Base-by-base conservation (phyloP, 257 asterid species). In the Parsonsia alboflavescens region DNA sequence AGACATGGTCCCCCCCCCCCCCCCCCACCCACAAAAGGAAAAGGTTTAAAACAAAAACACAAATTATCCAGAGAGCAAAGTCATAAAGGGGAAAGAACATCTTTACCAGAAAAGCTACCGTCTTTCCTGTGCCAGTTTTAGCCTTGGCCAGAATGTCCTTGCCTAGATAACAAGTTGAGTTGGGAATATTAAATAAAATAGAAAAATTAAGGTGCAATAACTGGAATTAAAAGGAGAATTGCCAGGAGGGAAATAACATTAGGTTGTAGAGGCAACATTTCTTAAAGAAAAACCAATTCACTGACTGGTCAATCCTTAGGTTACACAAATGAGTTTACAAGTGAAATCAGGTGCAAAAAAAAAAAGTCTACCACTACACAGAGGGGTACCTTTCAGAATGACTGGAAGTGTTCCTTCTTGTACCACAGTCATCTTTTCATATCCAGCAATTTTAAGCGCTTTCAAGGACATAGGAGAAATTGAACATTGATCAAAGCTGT, bases 101-200 rank as follows among this genome's bases (percentile, higher is more conserved):
- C 56, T 68, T 85, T 90, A 93, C 98, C 97, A 95, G 81, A 86
- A 92, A 95, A 41, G 99, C 98, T 68, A 94, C 97, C 19, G 99
- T 94, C 83, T 94, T 94, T 74, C 99, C 98, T 0, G 99, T 94
- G 85, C 99, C 99, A 76, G 99, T 94, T 85, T 69, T 94, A 83
- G 99, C 99, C 86, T 94, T 94, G 88, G 98, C 99, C 78, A 94
- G 82, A 77, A 94, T 97, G 83, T 94, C 98, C 87, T 94, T 92
- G 39, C 98, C 98, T 93, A 85, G 76, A 79, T 77, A 77, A 68
- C 22, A 72, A 45, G 67, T 65, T 28, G 65, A 65, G 36, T 22
- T 57, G 16, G 56, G 24, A 44, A 45, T 57, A 26, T 30, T 71
- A 62, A 59, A 21, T 13, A 49, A 52, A 71, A 22, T 49, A 30